Percentiles rank a stretch among this genome's conserved stretches.
phyloP scores from a whole-genome alignment of 805 yeast genomes.

The Suhomyces prunicola region DNA sequence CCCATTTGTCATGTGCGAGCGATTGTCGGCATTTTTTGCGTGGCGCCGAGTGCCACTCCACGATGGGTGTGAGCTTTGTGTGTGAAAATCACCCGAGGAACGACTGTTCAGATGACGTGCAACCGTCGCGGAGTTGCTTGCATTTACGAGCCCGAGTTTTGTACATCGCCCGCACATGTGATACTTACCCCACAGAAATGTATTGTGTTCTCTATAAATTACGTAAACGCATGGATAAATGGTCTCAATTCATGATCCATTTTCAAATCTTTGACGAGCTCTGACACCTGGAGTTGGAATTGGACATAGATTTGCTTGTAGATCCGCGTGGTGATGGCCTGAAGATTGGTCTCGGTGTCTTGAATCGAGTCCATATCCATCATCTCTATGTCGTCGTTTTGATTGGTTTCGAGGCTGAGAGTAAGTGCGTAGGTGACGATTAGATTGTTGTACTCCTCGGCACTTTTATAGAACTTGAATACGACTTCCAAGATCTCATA shows the following conservation, averaged over 20 bases:
- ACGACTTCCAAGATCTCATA: conserved; percentile 30
- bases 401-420: conserved; percentile 23
- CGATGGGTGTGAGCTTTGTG: background rate
- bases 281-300: conserved; percentile 41
- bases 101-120: background rate
- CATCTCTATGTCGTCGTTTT: conserved; percentile 28
- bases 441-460: conserved; percentile 31
- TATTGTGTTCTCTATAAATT: background rate
- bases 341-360: conserved; percentile 24
- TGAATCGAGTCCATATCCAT: conserved; percentile 16
- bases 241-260: conserved; percentile 49
- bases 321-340: conserved; percentile 38
- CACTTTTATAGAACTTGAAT: conserved; percentile 31
- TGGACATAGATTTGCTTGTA: conserved; percentile 36
- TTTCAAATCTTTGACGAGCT: conserved; percentile 51
- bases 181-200: background rate
- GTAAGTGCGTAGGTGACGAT: conserved; percentile 27
- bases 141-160: background rate
- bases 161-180: background rate
- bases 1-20: background rate
- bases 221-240: conserved; percentile 4
- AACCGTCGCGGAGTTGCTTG: background rate
- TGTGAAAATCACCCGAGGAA: background rate
- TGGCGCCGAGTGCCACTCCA: background rate
- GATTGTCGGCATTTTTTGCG: background rate